These are phyloP conservation scores for Saccharomycopsis fermentans DNA, from an alignment of 805 yeast genomes.

Conservation along the genomic window DNA sequence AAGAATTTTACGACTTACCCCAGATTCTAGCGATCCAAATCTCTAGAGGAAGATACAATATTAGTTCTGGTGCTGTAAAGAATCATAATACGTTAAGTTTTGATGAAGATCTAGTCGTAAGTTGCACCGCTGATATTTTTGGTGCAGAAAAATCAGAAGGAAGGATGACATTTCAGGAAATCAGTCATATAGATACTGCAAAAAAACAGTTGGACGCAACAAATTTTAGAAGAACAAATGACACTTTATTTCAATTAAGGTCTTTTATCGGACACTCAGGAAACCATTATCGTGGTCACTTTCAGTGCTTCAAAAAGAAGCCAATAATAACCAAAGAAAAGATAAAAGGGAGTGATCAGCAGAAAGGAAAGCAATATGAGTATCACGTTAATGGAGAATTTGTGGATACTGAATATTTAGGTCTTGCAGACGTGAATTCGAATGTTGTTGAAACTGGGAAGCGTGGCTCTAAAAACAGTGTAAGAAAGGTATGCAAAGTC, in stretches of 20 bases:
- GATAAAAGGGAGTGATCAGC: background rate
- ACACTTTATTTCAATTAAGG: conserved; percentile 43
- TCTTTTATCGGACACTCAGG: conserved; percentile 83
- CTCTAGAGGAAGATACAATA: background rate
- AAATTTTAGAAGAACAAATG: conserved; percentile 20
- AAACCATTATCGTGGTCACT: conserved; percentile 81
- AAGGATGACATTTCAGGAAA: background rate
- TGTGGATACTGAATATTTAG: conserved; percentile 16
- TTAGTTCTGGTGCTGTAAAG: background rate
- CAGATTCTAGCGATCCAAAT: background rate
- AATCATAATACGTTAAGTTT: background rate
- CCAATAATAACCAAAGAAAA: conserved; percentile 30
- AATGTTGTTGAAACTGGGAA: too few relatives aligned
- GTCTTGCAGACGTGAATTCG: background rate
- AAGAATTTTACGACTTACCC: background rate
- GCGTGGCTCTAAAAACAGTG: background rate
- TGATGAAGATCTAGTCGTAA: background rate
- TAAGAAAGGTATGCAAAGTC: background rate
- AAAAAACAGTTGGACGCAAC: background rate
- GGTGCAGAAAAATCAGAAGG: background rate
- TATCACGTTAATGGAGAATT: background rate
- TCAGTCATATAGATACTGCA: background rate
- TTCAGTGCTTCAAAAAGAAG: conserved; percentile 77
- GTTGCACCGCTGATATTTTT: conserved; percentile 22
- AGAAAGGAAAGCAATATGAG: background rate